Evolutionary conservation across 2,329 filamentous ascomycete genomes (phyloP).

Genomic region (Phaeosphaeriaceae sp.): DNA sequence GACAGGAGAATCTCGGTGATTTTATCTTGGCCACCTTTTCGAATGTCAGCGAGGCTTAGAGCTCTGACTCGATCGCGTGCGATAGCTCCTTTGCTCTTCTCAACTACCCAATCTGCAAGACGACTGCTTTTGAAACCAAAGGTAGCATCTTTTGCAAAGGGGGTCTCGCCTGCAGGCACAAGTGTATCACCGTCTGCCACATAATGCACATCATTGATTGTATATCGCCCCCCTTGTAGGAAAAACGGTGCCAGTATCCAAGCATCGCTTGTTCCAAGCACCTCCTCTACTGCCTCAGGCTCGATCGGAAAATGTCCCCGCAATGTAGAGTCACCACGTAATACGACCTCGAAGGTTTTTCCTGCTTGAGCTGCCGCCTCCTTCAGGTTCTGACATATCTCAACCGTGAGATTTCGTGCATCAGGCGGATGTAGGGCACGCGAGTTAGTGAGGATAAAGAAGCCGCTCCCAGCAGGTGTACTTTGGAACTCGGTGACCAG

Average conservation of each 20-base stretch:
- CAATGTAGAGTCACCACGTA: conserved; percentile 64
- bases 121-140: conserved; percentile 65
- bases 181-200: conserved; percentile 59
- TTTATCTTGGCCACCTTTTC: conserved; percentile 52
- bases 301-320: conserved; percentile 65
- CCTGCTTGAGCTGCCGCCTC: conserved; percentile 50
- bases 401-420: conserved; percentile 56
- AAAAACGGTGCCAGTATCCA: conserved; percentile 67
- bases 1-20: conserved; percentile 52
- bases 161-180: conserved; percentile 60
- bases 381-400: conserved; percentile 60
- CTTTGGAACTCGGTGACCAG: conserved; percentile 54
- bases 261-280: conserved; percentile 58
- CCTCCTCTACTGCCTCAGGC: conserved; percentile 58
- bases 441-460: conserved; percentile 68
- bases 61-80: conserved; percentile 49
- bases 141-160: conserved; percentile 63
- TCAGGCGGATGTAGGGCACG: conserved; percentile 60
- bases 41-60: conserved; percentile 57
- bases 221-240: conserved; percentile 63
- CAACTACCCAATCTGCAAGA: conserved; percentile 59
- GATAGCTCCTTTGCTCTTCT: conserved; percentile 59
- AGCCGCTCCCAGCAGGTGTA: conserved; percentile 51
- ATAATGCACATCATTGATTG: conserved; percentile 65
- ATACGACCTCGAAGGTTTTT: conserved; percentile 60